phyloP scores from a whole-genome alignment of 163 green algal genomes.

The Coccomyxa subellipsoidea region DNA sequence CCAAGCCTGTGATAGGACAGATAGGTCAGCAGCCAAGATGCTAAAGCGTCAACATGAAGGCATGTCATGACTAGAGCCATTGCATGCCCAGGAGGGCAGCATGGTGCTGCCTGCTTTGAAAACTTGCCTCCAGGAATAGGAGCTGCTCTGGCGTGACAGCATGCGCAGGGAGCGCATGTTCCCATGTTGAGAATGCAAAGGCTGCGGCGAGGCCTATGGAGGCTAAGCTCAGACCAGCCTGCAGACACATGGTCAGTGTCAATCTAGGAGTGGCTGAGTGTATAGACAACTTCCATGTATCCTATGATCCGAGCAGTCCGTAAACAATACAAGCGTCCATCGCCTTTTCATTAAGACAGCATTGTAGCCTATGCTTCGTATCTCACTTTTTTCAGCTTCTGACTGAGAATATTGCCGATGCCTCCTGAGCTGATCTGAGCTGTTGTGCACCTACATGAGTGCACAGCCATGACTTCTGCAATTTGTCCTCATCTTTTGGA shows the following conservation, averaged over 20 bases:
- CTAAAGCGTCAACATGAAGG: no score
- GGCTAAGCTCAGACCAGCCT: background rate
- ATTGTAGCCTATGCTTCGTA: background rate
- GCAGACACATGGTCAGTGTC: background rate
- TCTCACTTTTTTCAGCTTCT: background rate
- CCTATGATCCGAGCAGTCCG: no score
- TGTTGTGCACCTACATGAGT: background rate
- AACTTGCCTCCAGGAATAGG: constrained; percentile 81
- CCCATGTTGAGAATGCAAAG: background rate
- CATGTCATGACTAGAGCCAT: background rate
- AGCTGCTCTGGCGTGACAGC: constrained; percentile 90
- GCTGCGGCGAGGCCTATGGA: background rate
- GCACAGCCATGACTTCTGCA: no score
- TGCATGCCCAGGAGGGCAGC: background rate
- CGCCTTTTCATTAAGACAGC: background rate
- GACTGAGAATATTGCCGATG: background rate
- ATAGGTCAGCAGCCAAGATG: no score
- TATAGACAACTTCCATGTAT: no score
- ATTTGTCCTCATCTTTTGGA: no score
- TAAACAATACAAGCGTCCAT: no score
- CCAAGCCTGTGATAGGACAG: constrained; percentile 67
- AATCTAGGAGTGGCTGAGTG: no score
- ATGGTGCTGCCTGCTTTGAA: background rate
- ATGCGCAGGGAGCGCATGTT: constrained; percentile 18
- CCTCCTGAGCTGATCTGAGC: background rate